Evolutionary conservation across 257 asterid species (phyloP), one percentile per base, ranked within the genome.

Genomic region (Nicotiana otophora): DNA sequence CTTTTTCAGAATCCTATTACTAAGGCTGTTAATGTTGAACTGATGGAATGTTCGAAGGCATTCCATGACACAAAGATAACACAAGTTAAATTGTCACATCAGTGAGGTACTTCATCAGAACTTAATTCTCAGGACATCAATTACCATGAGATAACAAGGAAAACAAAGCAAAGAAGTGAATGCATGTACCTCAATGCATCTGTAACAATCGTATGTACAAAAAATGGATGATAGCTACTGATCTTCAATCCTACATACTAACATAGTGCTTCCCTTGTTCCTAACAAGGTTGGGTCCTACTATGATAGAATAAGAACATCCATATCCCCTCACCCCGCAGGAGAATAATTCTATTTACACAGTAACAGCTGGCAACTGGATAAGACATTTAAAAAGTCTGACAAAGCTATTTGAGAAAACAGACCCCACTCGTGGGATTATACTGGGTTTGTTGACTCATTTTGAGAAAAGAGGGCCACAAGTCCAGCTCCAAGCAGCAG

Each of bases 311-410:
- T 46, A 72, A 46, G 36, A 46, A 46, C 58, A 69, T 69, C 11
- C 46, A 72, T 23, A 72, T 46, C 58, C 23, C 78, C 31, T 72
- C 78, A 72, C 9, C 36, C 78, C 36, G 4, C 34, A 6, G 14
- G 36, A 23, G 26, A 42, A 72, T 72, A 72, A 46, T 20, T 46
- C 2, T 42, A 46, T 42, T 46, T 72, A 12, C 60, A 5, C 14
- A 42, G 9, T 72, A 72, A 42, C 20, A 46, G 12, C 78, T 46
- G 78, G 78, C 57, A 70, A 70, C 78, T 72, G 78, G 23, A 72
- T 42, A 72, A 72, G 78, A 72, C 23, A 72, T 46, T 72, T 20
- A 46, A 46, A 23, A 72, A 19, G 17, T 12, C 36, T 42, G 60
- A 48, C 62, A 74, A 48, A 74, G 26, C 62, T 48, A 74, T 15